Evolutionary conservation across 768 basidiomycete genomes (phyloP), one percentile per base, ranked within the genome.

Genomic region (Collybiopsis confluens): DNA sequence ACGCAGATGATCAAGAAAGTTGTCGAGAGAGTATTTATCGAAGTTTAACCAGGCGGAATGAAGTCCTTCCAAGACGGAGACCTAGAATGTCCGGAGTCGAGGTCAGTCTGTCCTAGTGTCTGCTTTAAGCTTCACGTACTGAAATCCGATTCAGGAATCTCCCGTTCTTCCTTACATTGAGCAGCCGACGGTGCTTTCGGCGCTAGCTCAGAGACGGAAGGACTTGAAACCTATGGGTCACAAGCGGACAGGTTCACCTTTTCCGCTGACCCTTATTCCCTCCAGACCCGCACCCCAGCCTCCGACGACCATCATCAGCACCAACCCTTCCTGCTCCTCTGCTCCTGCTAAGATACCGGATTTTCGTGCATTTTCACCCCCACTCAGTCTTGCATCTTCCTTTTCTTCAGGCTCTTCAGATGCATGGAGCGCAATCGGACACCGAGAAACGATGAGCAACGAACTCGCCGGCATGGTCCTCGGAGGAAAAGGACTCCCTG

Each of bases 221-320:
- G 38, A 40, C 26, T 18, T 52, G 50, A 41, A 40, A 18, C 50
- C 50, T 18, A 52, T 52, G 40, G 50, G 50, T 23, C 50, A 52
- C n/a, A 52, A 30, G 21, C 26, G 50, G 21, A 52, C 27, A 42
- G 50, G 50, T 27, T 52, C 50, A 15, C 50, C 50, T 0, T 52
- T 52, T 27, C 50, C 50, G 40, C 16, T 52, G 38, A 52, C 30
- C 11, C 18, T 52, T 28, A 13, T 36, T 18, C 50, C 28, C 30
- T 15, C 23, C 4, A 7, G 3, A 20, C 30, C 30, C 21, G 11
- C 21, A 6, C 35, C 20, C 16, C 9, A 5, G 5, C 30, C 30
- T 33, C 30, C 30, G 30, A 33, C 30, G 5, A 5, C 30, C 13
- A 33, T 13, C 30, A 33, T 33, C 30, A 33, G 5, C 30, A 47